A percentile compares a stretch with the other conserved stretches of the same genome.
Evolutionary conservation across 768 basidiomycete species (phyloP).

Genomic region (Naematelia encephala): DNA sequence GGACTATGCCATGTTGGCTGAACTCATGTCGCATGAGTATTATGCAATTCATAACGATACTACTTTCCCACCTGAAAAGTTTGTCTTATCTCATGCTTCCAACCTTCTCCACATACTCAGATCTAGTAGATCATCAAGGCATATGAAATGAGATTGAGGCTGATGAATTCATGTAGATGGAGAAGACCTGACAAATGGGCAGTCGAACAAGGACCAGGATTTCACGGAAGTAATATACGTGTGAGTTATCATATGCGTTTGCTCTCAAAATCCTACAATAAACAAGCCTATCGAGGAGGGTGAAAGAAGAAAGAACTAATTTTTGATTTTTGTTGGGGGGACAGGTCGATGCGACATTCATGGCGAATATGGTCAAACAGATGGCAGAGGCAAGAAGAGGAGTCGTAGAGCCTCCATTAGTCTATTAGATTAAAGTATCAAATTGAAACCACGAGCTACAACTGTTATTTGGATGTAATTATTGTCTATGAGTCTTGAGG

Average conservation of each 20-base stretch:
- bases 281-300: too few relatives aligned
- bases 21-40: slow-evolving; percentile 38
- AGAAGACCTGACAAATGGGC: background rate
- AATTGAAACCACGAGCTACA: too few relatives aligned
- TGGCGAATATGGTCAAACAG: background rate
- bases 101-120: too few relatives aligned
- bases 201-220: slow-evolving; percentile 3
- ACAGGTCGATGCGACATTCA: background rate
- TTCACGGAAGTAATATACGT: slow-evolving; percentile 4
- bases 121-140: too few relatives aligned
- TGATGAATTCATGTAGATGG: background rate
- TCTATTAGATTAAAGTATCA: too few relatives aligned
- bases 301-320: too few relatives aligned
- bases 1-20: slow-evolving; percentile 34
- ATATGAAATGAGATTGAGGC: too few relatives aligned
- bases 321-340: too few relatives aligned
- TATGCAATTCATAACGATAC: slow-evolving; percentile 33
- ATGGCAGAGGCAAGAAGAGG: background rate
- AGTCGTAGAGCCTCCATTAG: background rate
- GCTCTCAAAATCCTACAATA: too few relatives aligned
- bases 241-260: background rate
- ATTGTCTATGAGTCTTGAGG: too few relatives aligned
- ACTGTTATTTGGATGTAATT: too few relatives aligned
- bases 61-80: background rate
- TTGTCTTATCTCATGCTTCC: too few relatives aligned